Evolutionary conservation across 768 basidiomycete species (phyloP), one percentile per base, ranked within the genome.

Genomic region (Pisolithus microcarpus): DNA sequence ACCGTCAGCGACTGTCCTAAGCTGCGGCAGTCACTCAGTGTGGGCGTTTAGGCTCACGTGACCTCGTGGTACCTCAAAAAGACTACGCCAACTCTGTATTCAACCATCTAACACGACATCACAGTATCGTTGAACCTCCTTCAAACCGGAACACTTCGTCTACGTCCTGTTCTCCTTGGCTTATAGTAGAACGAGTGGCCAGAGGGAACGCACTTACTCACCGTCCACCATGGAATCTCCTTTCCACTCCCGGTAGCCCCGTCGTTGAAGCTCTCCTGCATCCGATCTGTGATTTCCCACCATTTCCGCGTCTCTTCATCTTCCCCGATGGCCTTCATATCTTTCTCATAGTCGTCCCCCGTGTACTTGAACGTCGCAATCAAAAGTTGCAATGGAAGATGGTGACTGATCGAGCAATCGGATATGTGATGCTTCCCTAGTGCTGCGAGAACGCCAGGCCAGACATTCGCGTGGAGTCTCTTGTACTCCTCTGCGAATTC

Each of bases 351-450:
- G 56, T 90, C 77, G 3, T 68, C 52, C 0, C 87, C 88, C 0
- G 72, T 79, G 58, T 89, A 89, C 59, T 85, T 85, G 75, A 90
- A 85, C 42, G 75, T 81, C n/a, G 86, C 86, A 54, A 89, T 77
- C n/a, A 91, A 75, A 38, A 91, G 75, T 28, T 73, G 73, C 23
- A 82, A 69, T 4, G 77, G 76, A 16, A 79, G 76, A 57, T 82
- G 78, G 60, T 86, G 76, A 58, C 85, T 74, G 64, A 90, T 90
- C 16, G 84, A 85, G 62, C 89, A 91, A 67, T 91, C 86, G 36
- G 70, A 68, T 51, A 89, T 76, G 63, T 89, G 78, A 46, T 83
- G 75, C 10, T 75, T 72, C 52, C 75, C 71, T 21, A 87, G 71
- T 7, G 84, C 75, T 23, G 74, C 76, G 21, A 89, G 78, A 3